Conservation (phyloP, 305 asterid species). For the Fraxinus floribunda region DNA sequence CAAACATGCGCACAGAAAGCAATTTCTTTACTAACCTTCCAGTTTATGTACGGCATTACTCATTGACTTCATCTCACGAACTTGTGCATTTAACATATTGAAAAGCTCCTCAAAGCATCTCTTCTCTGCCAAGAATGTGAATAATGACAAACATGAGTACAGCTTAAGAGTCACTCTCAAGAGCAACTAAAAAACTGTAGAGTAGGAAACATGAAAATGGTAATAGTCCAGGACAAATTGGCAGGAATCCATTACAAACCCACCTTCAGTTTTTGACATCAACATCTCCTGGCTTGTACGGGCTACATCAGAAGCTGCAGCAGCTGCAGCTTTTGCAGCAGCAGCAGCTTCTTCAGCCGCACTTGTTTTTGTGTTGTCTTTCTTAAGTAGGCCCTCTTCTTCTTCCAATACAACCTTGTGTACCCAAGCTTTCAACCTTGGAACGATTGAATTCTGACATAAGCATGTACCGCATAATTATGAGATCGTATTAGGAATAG, state of each 20-base stretch:
- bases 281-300: slow-evolving; percentile 89
- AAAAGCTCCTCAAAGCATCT: slow-evolving; percentile 82
- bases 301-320: slow-evolving; percentile 93
- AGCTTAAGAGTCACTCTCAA: slow-evolving; percentile 3
- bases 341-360: slow-evolving; percentile 80
- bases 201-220: neutral
- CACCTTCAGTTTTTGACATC: slow-evolving; percentile 74
- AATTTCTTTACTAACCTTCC: slow-evolving; percentile 49
- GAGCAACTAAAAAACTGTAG: neutral
- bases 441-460: slow-evolving; percentile 64
- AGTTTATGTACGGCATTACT: slow-evolving; percentile 63
- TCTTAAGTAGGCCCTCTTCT: slow-evolving; percentile 31
- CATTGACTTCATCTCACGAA: slow-evolving; percentile 87
- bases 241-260: slow-evolving; percentile 12
- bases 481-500: slow-evolving; percentile 25
- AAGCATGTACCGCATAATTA: slow-evolving; percentile 24
- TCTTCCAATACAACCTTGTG: slow-evolving; percentile 74
- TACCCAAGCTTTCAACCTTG: slow-evolving; percentile 88
- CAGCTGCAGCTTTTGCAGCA: slow-evolving; percentile 94
- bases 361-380: slow-evolving; percentile 47
- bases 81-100: slow-evolving; percentile 66
- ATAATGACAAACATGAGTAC: neutral
- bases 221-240: neutral
- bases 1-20: slow-evolving; percentile 2
- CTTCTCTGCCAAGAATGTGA: slow-evolving; percentile 66